phyloP scores from a whole-genome alignment of 192 early-diverging fungal species.

The Dissophora globulifera region DNA sequence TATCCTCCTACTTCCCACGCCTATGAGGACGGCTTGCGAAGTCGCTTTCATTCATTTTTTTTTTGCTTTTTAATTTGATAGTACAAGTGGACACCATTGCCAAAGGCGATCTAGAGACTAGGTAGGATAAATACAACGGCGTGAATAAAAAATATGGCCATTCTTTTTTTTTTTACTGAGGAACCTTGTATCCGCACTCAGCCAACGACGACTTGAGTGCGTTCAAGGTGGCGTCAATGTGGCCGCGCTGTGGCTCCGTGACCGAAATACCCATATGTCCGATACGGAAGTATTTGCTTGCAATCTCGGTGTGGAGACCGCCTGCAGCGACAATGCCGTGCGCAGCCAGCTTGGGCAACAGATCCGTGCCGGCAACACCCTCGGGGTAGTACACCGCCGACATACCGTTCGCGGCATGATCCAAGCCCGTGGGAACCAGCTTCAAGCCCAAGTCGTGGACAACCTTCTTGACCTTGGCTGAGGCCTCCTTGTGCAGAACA shows the following conservation, averaged over 20 bases:
- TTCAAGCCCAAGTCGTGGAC: slow-evolving; percentile 78
- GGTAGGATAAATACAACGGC: slow-evolving; percentile 20
- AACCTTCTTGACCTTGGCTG: slow-evolving; percentile 77
- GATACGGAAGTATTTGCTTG: slow-evolving; percentile 93
- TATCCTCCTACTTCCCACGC: too few relatives aligned
- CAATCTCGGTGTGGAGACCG: slow-evolving; percentile 85
- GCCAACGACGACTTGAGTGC: slow-evolving; percentile 69
- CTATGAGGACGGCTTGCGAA: too few relatives aligned
- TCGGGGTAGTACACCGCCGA: slow-evolving; percentile 91
- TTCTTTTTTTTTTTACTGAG: slow-evolving; percentile 14
- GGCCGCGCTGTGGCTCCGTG: slow-evolving; percentile 70
- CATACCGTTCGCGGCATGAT: slow-evolving; percentile 79
- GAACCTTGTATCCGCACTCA: slow-evolving; percentile 63
- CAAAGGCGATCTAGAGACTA: slow-evolving; percentile 9
- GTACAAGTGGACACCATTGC: too few relatives aligned
- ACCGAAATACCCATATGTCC: slow-evolving; percentile 90
- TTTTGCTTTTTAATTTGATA: not conserved
- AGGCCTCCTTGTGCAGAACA: slow-evolving; percentile 78
- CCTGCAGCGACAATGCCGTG: slow-evolving; percentile 91
- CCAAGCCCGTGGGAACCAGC: slow-evolving; percentile 69
- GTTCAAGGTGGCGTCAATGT: slow-evolving; percentile 73
- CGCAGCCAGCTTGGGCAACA: slow-evolving; percentile 81
- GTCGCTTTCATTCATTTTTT: too few relatives aligned
- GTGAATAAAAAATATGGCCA: too few relatives aligned
- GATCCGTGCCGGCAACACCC: slow-evolving; percentile 75